These are phyloP conservation scores for Radiomyces spectabilis DNA, from an alignment of 192 early-diverging fungal genomes.

Conservation along the genomic window DNA sequence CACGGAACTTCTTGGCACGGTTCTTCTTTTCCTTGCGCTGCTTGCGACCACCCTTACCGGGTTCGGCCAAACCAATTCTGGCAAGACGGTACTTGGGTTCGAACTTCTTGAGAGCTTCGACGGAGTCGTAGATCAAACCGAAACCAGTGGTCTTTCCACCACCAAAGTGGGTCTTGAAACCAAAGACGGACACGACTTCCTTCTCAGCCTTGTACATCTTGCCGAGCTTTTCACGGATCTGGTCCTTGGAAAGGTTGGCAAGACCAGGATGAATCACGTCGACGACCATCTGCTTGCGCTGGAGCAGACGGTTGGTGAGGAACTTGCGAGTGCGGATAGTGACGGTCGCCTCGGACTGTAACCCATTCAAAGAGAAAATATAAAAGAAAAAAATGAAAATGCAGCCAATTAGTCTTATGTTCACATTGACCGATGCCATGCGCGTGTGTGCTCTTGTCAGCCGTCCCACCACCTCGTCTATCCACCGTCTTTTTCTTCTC, in stretches of 20 bases:
- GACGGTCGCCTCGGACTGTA: constrained; percentile 47
- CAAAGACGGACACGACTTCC: constrained; percentile 88
- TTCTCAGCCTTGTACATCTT: constrained; percentile 93
- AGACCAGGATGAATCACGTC: constrained; percentile 93
- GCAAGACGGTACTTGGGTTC: constrained; percentile 97
- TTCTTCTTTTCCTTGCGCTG: constrained; percentile 99
- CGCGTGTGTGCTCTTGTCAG: no score
- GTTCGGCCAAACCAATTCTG: constrained; percentile 50
- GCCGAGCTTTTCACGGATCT: constrained; percentile 87
- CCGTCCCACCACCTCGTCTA: no score
- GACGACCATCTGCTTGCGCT: constrained; percentile 95
- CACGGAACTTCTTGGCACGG: constrained; percentile 96
- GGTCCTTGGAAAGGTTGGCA: constrained; percentile 88
- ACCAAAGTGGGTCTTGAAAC: constrained; percentile 93
- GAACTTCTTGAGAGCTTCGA: constrained; percentile 95
- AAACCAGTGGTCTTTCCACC: constrained; percentile 95
- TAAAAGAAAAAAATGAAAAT: no score
- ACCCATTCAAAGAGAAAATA: not conserved
- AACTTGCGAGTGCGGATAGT: constrained; percentile 99
- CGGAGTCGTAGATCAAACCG: constrained; percentile 90
- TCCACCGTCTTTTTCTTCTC: no score
- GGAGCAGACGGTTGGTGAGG: constrained; percentile 96
- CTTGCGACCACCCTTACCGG: constrained; percentile 79
- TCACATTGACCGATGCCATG: no score
- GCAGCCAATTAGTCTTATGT: no score